Conservation (phyloP, 148 eudicot species). For the Amaranthus hypochondriacus region DNA sequence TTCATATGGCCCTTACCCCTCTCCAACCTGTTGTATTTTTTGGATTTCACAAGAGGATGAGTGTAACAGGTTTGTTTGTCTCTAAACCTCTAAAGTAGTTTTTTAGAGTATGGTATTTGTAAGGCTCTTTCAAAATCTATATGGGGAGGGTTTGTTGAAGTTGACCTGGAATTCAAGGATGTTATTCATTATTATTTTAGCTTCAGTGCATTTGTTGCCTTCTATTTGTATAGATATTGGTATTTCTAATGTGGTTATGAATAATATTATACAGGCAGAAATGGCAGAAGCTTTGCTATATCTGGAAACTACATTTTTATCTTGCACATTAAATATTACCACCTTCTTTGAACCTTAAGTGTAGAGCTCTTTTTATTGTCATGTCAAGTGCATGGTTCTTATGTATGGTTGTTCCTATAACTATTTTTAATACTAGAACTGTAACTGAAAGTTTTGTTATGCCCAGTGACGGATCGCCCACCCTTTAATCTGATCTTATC, state of each 20-base stretch:
- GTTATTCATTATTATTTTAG: not conserved
- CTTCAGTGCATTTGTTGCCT: not conserved
- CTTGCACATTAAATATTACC: not conserved
- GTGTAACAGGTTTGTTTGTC: constrained; percentile 79
- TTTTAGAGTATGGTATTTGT: not conserved
- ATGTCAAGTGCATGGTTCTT: not conserved
- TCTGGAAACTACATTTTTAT: not conserved
- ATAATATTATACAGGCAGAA: not conserved
- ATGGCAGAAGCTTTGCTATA: not conserved
- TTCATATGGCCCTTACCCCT: constrained; percentile 95
- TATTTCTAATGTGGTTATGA: not conserved
- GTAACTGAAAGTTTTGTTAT: not conserved
- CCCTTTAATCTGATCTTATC: not conserved
- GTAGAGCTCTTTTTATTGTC: not conserved
- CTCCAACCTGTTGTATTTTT: constrained; percentile 96
- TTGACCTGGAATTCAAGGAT: not conserved
- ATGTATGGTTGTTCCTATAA: not conserved
- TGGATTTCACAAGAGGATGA: constrained; percentile 93
- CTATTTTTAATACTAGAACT: not conserved
- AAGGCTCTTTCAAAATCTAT: not conserved
- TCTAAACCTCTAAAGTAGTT: constrained; percentile 1
- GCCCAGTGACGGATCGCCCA: too few species aligned
- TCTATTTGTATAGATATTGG: not conserved
- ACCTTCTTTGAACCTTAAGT: not conserved
- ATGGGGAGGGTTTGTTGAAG: not conserved